A percentile compares a stretch with the other conserved stretches of the same genome.
phyloP scores from a whole-genome alignment of 208 protist species.

The Crithidia thermophila region DNA sequence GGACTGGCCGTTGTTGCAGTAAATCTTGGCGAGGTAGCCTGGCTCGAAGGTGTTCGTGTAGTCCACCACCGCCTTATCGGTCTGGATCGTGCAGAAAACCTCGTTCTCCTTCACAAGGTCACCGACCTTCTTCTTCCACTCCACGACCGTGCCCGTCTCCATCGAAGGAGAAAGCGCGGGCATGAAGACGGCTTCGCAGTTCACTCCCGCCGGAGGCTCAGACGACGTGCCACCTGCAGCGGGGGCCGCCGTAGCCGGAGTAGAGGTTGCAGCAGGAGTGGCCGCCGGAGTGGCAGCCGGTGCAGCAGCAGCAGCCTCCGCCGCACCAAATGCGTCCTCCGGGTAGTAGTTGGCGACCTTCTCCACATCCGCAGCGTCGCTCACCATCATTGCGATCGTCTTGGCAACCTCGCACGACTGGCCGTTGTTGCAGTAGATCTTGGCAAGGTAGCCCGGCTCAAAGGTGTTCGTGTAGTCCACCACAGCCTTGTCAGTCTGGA shows the following conservation, averaged over 20 bases:
- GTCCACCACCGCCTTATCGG: constrained; percentile 98
- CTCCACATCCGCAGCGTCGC: constrained; percentile 75
- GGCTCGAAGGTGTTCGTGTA: constrained; percentile 94
- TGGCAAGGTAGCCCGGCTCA: constrained; percentile 94
- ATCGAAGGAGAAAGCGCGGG: constrained; percentile 91
- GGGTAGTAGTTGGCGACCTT: constrained; percentile 61
- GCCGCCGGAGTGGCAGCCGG: no score
- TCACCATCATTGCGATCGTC: constrained; percentile 90
- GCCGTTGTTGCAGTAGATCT: constrained; percentile 92
- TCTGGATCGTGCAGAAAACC: constrained; percentile 95
- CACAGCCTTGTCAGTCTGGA: constrained; percentile 98
- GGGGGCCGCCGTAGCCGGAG: constrained; percentile 2
- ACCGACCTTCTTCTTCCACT: constrained; percentile 94
- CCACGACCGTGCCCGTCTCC: constrained; percentile 81
- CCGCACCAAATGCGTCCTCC: constrained; percentile 35
- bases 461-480: constrained; percentile 96
- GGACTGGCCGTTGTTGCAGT: constrained; percentile 78
- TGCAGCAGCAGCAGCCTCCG: constrained; percentile 22
- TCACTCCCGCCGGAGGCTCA: constrained; percentile 33
- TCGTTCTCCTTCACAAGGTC: constrained; percentile 94
- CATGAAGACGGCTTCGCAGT: constrained; percentile 81
- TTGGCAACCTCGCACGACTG: constrained; percentile 73
- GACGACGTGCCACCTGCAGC: background rate
- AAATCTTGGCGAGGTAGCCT: constrained; percentile 96
- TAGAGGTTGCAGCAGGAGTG: background rate